These are phyloP conservation scores for Leersia perrieri DNA, from an alignment of 176 grass and related monocot species.

Conservation along the genomic window DNA sequence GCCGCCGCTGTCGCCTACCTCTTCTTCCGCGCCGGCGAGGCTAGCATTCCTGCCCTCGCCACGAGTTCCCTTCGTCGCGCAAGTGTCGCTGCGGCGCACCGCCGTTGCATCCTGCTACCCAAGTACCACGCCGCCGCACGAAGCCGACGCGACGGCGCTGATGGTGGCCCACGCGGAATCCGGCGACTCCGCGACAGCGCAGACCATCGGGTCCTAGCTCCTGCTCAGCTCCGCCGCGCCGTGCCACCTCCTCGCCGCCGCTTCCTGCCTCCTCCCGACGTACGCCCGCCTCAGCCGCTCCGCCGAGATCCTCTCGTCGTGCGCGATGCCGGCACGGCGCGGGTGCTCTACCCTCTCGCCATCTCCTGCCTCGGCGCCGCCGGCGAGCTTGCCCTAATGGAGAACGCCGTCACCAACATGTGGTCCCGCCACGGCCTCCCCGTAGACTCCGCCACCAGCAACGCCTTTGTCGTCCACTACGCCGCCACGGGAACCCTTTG, in stretches of 20 bases:
- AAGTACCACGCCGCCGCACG: not conserved
- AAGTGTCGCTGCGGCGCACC: not conserved
- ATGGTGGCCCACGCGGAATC: slow-evolving; percentile 65
- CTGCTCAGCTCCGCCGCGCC: slow-evolving; percentile 65
- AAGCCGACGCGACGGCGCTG: slow-evolving; percentile 24
- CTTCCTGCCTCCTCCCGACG: slow-evolving; percentile 49
- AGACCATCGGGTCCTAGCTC: slow-evolving; percentile 68
- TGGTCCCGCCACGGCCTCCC: slow-evolving; percentile 42
- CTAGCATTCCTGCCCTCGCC: not conserved
- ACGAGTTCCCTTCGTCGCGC: too few relatives aligned
- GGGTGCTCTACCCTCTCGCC: slow-evolving; percentile 48
- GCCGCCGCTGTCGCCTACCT: not conserved
- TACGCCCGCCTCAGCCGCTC: slow-evolving; percentile 51
- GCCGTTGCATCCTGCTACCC: not conserved
- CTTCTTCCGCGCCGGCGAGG: not conserved
- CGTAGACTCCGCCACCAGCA: slow-evolving; percentile 54
- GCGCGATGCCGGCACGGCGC: slow-evolving; percentile 30
- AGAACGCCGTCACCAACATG: slow-evolving; percentile 59
- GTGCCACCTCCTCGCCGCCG: slow-evolving; percentile 28
- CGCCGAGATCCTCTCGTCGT: slow-evolving; percentile 48
- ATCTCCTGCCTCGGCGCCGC: slow-evolving; percentile 65
- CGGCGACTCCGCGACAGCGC: slow-evolving; percentile 56
- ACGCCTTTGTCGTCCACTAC: slow-evolving; percentile 73
- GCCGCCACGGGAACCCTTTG: slow-evolving; percentile 60
- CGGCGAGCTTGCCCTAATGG: slow-evolving; percentile 67